A percentile compares a stretch with the other conserved stretches of the same genome.
phyloP scores from a whole-genome alignment of 2,329 filamentous ascomycete genomes.

The Bretziella fagacearum region DNA sequence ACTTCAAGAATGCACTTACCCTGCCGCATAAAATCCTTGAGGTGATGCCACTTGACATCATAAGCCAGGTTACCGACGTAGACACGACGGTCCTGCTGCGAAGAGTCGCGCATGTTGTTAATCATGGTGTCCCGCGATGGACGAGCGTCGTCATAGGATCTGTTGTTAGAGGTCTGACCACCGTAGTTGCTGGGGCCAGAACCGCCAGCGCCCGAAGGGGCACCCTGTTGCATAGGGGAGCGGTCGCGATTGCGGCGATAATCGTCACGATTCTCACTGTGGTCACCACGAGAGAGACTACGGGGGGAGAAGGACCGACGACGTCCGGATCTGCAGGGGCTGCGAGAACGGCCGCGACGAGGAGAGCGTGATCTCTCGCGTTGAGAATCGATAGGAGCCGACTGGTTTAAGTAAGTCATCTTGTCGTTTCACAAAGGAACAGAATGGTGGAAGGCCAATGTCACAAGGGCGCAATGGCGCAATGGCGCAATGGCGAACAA shows the following conservation, averaged over 20 bases:
- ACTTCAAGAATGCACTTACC: too few species aligned
- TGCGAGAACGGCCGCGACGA: slow-evolving; percentile 67
- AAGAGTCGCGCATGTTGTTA: slow-evolving; percentile 80
- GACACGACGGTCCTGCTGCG: slow-evolving; percentile 96
- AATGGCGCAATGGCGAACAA: too few species aligned
- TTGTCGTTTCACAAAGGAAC: neutral
- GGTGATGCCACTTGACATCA: slow-evolving; percentile 99
- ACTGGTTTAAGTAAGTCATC: too few species aligned
- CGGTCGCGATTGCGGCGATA: slow-evolving; percentile 59
- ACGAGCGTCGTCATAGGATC: slow-evolving; percentile 69
- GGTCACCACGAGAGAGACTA: slow-evolving; percentile 49
- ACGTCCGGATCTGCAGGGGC: slow-evolving; percentile 50
- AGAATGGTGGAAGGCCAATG: neutral
- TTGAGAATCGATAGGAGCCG: slow-evolving; percentile 29
- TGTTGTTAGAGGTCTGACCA: slow-evolving; percentile 45
- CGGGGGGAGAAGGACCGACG: slow-evolving; percentile 66
- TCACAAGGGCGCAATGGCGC: neutral
- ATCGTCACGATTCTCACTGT: slow-evolving; percentile 49
- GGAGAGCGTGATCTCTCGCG: slow-evolving; percentile 72
- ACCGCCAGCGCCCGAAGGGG: slow-evolving; percentile 55
- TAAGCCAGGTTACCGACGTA: slow-evolving; percentile 98
- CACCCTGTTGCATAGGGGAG: slow-evolving; percentile 63
- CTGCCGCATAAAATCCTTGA: slow-evolving; percentile 99
- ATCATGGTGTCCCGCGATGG: slow-evolving; percentile 89
- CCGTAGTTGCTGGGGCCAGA: slow-evolving; percentile 47